These are phyloP conservation scores for Aspergillus sclerotiicarbonarius DNA, from an alignment of 495 filamentous ascomycete genomes.

Conservation along the genomic window DNA sequence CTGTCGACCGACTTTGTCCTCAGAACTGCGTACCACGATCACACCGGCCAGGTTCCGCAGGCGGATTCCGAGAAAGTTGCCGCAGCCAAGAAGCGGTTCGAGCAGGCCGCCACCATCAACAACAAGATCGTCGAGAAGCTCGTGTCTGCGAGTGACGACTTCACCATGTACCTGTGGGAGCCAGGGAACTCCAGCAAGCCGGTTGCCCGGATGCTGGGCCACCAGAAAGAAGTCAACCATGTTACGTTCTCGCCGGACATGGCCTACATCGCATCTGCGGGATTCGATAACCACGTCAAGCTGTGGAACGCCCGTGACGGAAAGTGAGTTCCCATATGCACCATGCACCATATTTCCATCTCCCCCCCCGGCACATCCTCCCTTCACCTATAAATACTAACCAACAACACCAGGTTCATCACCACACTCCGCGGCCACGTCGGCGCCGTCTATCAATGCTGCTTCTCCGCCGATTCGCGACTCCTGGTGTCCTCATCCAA, in stretches of 20 bases:
- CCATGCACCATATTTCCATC: not conserved
- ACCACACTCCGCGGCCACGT: conserved; percentile 89
- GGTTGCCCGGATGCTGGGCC: conserved; percentile 80
- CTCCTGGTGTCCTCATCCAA: conserved; percentile 82
- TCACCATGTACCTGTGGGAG: conserved; percentile 96
- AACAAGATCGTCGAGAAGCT: conserved; percentile 80
- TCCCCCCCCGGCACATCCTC: too few species aligned
- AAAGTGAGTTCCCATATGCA: conserved; percentile 42
- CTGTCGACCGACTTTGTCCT: conserved; percentile 92
- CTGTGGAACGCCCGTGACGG: conserved; percentile 75
- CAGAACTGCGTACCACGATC: conserved; percentile 83
- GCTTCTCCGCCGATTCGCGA: conserved; percentile 85
- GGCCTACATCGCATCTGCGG: conserved; percentile 76
- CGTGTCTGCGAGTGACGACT: conserved; percentile 90
- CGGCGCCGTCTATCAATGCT: conserved; percentile 84
- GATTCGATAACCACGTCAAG: conserved; percentile 92
- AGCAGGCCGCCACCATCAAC: conserved; percentile 78
- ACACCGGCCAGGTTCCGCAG: conserved; percentile 67
- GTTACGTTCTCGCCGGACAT: conserved; percentile 92
- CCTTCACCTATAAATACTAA: not conserved
- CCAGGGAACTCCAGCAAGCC: conserved; percentile 77
- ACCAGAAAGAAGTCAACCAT: conserved; percentile 96
- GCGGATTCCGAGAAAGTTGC: conserved; percentile 67
- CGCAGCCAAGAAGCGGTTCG: conserved; percentile 81
- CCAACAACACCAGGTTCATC: conserved; percentile 57